A percentile compares a stretch with the other conserved stretches of the same genome.
phyloP scores from a whole-genome alignment of 1,284 basidiomycete genomes.

The Somion occarium region DNA sequence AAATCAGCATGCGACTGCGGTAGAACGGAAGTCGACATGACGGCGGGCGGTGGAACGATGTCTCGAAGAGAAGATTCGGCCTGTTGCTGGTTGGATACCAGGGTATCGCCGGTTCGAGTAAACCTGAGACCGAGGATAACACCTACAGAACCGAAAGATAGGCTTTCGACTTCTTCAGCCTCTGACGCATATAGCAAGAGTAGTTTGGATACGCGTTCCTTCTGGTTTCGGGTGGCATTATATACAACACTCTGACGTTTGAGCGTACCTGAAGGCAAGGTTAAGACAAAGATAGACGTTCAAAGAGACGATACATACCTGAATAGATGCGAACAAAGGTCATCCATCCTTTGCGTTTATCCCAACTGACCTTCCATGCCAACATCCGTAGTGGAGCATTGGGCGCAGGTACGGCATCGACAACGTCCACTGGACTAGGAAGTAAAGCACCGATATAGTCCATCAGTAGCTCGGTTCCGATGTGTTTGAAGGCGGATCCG shows the following conservation, averaged over 20 bases:
- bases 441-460: constrained; percentile 79
- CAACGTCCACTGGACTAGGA: constrained; percentile 72
- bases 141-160: constrained; percentile 81
- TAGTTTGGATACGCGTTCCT: constrained; percentile 75
- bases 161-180: constrained; percentile 74
- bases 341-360: constrained; percentile 83
- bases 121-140: constrained; percentile 80
- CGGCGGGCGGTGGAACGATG: constrained; percentile 70
- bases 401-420: constrained; percentile 35
- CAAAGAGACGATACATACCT: constrained; percentile 38
- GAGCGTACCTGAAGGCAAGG: constrained; percentile 48
- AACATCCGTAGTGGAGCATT: constrained; percentile 58
- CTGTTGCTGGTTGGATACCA: constrained; percentile 46
- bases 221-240: constrained; percentile 65
- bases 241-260: constrained; percentile 60
- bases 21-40: constrained; percentile 76
- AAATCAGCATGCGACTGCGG: constrained; percentile 81
- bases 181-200: constrained; percentile 78
- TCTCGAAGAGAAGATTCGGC: constrained; percentile 46
- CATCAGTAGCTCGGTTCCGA: constrained; percentile 79
- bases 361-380: constrained; percentile 90
- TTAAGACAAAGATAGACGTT: neutral
- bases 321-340: constrained; percentile 89
- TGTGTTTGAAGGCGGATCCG: constrained; percentile 77
- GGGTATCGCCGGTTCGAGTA: constrained; percentile 86